Evolutionary conservation across 2,329 filamentous ascomycete species (phyloP).

Genomic region (Apiospora koreana): DNA sequence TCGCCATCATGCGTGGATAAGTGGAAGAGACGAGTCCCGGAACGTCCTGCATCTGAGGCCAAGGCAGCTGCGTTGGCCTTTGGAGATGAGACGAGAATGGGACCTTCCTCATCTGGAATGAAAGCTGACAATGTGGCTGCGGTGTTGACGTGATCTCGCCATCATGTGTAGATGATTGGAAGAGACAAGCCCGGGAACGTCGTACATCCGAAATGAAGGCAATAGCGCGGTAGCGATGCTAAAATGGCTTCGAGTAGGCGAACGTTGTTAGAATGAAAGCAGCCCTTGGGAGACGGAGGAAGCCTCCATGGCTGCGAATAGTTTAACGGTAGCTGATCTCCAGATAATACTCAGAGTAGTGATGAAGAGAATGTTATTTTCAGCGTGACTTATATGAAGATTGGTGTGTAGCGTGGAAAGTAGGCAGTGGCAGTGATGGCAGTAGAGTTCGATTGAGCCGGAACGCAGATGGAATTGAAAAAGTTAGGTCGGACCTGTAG

Average conservation of each 20-base stretch:
- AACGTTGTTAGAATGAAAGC: not conserved
- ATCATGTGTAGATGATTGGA: not conserved
- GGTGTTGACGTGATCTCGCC: not conserved
- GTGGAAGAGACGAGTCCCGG: not conserved
- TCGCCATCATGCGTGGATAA: not conserved
- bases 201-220: not conserved
- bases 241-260: not conserved
- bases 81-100: not conserved
- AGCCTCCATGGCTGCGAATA: not conserved
- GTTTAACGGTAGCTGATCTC: not conserved
- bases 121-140: not conserved
- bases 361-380: not conserved
- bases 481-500: not conserved
- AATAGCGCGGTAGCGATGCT: not conserved
- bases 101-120: not conserved
- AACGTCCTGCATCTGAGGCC: not conserved
- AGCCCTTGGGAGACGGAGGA: not conserved
- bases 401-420: not conserved
- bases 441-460: not conserved
- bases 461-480: not conserved
- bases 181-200: not conserved
- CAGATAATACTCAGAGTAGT: not conserved
- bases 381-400: not conserved
- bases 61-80: not conserved
- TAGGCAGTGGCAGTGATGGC: not conserved